Percentiles rank a stretch among this genome's conserved stretches.
Conservation (phyloP, 2,329 filamentous ascomycete species). For the Colletotrichum destructivum region DNA sequence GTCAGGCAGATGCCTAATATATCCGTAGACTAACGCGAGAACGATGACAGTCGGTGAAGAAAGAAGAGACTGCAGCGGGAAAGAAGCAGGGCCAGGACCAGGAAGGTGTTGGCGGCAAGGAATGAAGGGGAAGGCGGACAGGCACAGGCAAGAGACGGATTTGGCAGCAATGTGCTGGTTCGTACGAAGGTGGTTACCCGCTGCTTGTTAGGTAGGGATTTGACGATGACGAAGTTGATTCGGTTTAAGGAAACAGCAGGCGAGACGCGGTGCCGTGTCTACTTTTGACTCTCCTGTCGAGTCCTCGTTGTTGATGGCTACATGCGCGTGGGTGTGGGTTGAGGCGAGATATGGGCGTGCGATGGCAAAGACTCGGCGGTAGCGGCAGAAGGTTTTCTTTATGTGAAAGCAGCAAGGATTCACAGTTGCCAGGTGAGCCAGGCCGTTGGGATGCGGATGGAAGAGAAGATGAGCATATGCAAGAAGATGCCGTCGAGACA, state of each 20-base stretch:
- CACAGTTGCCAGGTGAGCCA: slow-evolving; percentile 30
- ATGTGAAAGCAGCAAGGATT: slow-evolving; percentile 32
- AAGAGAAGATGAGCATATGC: slow-evolving; percentile 24
- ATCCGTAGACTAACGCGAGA: slow-evolving; percentile 13
- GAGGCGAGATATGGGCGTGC: slow-evolving; percentile 9
- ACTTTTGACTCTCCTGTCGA: slow-evolving; percentile 13
- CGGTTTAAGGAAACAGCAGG: slow-evolving; percentile 13
- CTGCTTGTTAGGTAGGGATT: slow-evolving; percentile 25
- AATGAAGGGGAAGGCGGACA: slow-evolving; percentile 25
- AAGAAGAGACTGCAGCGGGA: slow-evolving; percentile 10
- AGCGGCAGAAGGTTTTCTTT: slow-evolving; percentile 6
- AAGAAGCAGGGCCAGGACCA: slow-evolving; percentile 4
- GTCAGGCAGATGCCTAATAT: slow-evolving; percentile 41
- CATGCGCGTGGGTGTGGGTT: slow-evolving; percentile 14
- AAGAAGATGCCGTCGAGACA: slow-evolving; percentile 32
- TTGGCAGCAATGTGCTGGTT: slow-evolving; percentile 28
- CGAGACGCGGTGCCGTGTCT: slow-evolving; percentile 20
- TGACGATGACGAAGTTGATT: slow-evolving; percentile 25
- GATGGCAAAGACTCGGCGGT: slow-evolving; percentile 9
- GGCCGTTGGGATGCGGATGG: slow-evolving; percentile 28
- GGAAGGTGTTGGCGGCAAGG: slow-evolving; percentile 19
- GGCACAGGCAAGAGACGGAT: slow-evolving; percentile 20
- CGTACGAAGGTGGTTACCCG: slow-evolving; percentile 32
- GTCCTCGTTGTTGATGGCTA: slow-evolving; percentile 11
- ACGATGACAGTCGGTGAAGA: slow-evolving; percentile 33